Evolutionary conservation across 1,284 basidiomycete species (phyloP).

Genomic region (Cryptococcus hybrid): DNA sequence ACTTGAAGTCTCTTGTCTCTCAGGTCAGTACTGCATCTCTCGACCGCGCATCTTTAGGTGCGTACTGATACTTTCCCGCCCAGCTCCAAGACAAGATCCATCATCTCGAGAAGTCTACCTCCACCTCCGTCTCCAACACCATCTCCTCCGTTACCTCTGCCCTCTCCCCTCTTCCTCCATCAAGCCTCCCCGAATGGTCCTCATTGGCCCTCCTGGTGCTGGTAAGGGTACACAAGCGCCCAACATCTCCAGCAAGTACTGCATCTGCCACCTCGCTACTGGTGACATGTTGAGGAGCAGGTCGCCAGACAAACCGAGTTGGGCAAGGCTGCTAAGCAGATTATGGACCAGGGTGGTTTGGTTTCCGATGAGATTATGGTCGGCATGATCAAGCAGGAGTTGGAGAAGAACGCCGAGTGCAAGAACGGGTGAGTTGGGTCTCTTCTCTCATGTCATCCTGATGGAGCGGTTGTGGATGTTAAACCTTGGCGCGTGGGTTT

Average conservation of each 20-base stretch:
- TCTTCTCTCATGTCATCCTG: background rate
- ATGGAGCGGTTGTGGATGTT: too few relatives aligned
- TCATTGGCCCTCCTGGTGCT: constrained; percentile 94
- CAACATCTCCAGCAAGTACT: constrained; percentile 86
- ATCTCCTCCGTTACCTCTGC: constrained; percentile 54
- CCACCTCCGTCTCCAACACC: constrained; percentile 41
- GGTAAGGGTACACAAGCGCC: constrained; percentile 98
- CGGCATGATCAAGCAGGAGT: constrained; percentile 93
- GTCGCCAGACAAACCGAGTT: constrained; percentile 83
- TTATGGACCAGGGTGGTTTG: constrained; percentile 94
- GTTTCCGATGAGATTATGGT: constrained; percentile 98
- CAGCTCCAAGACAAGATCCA: constrained; percentile 46
- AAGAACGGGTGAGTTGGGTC: constrained; percentile 75
- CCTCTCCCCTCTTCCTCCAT: constrained; percentile 6
- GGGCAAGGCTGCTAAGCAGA: constrained; percentile 91
- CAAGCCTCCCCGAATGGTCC: constrained; percentile 70
- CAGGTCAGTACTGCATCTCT: constrained; percentile 53
- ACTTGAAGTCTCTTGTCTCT: constrained; percentile 80
- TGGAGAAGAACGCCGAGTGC: constrained; percentile 89
- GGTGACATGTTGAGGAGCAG: constrained; percentile 99
- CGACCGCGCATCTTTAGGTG: background rate
- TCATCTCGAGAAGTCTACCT: constrained; percentile 39
- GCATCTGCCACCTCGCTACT: constrained; percentile 96
- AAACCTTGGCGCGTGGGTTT: background rate
- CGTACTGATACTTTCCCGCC: constrained; percentile 6